Conservation (phyloP, 1,284 basidiomycete genomes). For the Trichosporon sp. region DNA sequence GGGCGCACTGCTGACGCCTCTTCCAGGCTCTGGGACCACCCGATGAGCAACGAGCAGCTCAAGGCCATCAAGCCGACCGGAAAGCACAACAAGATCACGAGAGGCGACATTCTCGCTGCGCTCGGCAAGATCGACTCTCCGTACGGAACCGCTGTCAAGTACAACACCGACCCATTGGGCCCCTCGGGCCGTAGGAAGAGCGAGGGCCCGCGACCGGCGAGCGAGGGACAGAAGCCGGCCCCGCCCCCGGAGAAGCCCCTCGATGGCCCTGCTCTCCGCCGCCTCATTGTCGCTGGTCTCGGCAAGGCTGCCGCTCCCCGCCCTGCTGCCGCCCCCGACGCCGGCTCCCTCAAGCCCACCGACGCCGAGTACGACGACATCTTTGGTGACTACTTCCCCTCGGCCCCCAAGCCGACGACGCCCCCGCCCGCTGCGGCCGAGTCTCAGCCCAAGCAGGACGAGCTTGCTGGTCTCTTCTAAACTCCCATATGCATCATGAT, state of each 20-base stretch:
- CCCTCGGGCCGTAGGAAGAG: slow-evolving; percentile 27
- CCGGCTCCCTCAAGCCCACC: slow-evolving; percentile 20
- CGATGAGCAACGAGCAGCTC: slow-evolving; percentile 26
- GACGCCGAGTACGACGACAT: slow-evolving; percentile 44
- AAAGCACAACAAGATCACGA: slow-evolving; percentile 79
- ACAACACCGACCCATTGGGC: slow-evolving; percentile 49
- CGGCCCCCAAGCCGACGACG: slow-evolving; percentile 36
- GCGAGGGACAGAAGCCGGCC: not conserved
- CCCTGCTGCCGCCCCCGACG: slow-evolving; percentile 27
- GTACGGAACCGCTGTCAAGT: slow-evolving; percentile 69
- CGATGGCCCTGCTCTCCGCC: slow-evolving; percentile 63
- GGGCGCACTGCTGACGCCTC: not conserved
- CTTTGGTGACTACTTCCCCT: slow-evolving; percentile 40
- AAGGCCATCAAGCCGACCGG: slow-evolving; percentile 60
- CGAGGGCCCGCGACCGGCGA: slow-evolving; percentile 6
- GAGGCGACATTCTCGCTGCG: slow-evolving; percentile 77
- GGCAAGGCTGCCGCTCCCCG: slow-evolving; percentile 54
- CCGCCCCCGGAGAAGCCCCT: slow-evolving; percentile 51
- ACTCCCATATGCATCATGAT: slow-evolving; percentile 4
- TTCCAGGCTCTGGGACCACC: slow-evolving; percentile 29
- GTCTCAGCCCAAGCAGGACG: slow-evolving; percentile 31
- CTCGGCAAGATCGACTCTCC: slow-evolving; percentile 61
- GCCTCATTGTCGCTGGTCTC: slow-evolving; percentile 66
- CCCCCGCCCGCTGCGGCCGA: slow-evolving; percentile 19
- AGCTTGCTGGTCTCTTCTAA: slow-evolving; percentile 42